phyloP scores from a whole-genome alignment of 1,284 basidiomycete genomes.

The Fomitopsis schrenkii region DNA sequence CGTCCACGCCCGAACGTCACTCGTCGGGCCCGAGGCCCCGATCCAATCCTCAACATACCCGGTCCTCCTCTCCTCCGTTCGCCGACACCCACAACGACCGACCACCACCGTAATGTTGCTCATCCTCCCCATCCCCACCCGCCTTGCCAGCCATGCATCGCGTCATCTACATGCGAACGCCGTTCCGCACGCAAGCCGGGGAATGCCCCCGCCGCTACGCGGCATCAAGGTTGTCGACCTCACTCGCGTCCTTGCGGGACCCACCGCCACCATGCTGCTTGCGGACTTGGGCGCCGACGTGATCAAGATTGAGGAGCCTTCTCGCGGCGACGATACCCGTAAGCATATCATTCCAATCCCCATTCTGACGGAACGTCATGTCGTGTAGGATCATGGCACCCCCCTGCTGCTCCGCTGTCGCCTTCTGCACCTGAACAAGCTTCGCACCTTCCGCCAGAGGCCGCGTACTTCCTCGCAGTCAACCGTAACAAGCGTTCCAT shows the following conservation, averaged over 20 bases:
- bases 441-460: constrained; percentile 80
- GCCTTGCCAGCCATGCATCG: not conserved
- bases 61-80: not conserved
- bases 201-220: constrained; percentile 61
- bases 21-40: constrained; percentile 4
- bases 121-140: not conserved
- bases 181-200: constrained; percentile 18
- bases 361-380: not conserved
- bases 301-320: constrained; percentile 83
- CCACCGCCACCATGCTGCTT: constrained; percentile 84
- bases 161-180: not conserved
- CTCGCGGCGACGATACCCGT: constrained; percentile 90
- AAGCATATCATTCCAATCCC: constrained; percentile 19
- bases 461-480: constrained; percentile 87
- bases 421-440: constrained; percentile 47
- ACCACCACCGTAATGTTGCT: not conserved
- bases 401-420: constrained; percentile 67
- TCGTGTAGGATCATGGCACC: constrained; percentile 68
- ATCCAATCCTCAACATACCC: not conserved
- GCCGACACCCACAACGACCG: not conserved
- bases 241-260: constrained; percentile 56
- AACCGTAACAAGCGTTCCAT: constrained; percentile 91
- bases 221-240: constrained; percentile 56
- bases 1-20: not conserved
- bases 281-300: constrained; percentile 90